Conservation (phyloP, 1,284 basidiomycete species). For the Cronartium quercuum region DNA sequence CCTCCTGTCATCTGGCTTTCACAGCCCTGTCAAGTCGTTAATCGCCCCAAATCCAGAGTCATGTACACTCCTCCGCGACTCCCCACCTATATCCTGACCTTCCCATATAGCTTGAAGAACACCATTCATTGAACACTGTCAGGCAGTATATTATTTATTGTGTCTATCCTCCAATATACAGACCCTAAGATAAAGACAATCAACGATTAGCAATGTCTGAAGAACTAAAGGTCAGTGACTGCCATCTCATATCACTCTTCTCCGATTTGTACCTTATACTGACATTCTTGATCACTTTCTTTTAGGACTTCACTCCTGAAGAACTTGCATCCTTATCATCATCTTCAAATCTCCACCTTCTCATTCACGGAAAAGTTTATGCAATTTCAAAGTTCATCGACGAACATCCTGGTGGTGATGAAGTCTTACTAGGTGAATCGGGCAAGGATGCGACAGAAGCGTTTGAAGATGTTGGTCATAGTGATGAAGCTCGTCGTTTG, state of each 20-base stretch:
- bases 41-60: too few species aligned
- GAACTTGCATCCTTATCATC: constrained; percentile 11
- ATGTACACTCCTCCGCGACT: too few species aligned
- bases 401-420: constrained; percentile 98
- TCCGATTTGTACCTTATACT: neutral
- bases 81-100: too few species aligned
- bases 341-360: constrained; percentile 13
- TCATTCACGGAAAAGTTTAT: constrained; percentile 60
- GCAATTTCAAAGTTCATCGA: constrained; percentile 89
- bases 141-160: too few species aligned
- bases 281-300: neutral
- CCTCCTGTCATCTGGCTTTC: too few species aligned
- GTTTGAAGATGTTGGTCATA: constrained; percentile 99
- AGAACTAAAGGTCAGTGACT: neutral
- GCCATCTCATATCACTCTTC: neutral
- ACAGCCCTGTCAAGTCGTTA: too few species aligned
- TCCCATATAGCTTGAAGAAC: too few species aligned
- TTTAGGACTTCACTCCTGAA: constrained; percentile 34
- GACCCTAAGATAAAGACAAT: too few species aligned
- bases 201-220: too few species aligned
- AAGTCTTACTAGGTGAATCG: constrained; percentile 87
- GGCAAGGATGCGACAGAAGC: constrained; percentile 95
- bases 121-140: too few species aligned
- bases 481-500: constrained; percentile 90
- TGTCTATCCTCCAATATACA: too few species aligned